Evolutionary conservation across 371 early-diverging fungal genomes (phyloP).

Genomic region (Thermomucor indicae-seudaticae): DNA sequence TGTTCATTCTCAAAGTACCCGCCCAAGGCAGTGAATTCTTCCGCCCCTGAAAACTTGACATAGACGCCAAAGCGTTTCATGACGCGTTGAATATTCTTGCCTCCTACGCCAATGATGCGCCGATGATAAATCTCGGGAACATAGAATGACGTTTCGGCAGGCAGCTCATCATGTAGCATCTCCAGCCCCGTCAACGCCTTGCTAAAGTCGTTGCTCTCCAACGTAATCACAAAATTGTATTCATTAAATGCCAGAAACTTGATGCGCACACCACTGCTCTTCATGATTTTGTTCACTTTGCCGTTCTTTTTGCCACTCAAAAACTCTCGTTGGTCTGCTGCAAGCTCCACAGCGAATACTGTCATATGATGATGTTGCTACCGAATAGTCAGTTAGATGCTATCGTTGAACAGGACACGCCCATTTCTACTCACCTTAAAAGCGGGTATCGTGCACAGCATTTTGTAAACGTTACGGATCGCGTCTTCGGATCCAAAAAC

Average conservation of each 20-base stretch:
- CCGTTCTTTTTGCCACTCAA: slow-evolving; percentile 89
- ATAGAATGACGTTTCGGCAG: slow-evolving; percentile 74
- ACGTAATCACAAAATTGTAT: slow-evolving; percentile 65
- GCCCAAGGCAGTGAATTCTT: slow-evolving; percentile 62
- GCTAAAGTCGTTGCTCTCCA: slow-evolving; percentile 40
- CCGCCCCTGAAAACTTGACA: slow-evolving; percentile 79
- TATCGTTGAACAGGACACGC: neutral
- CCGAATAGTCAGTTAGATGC: neutral
- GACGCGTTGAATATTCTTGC: slow-evolving; percentile 85
- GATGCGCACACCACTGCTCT: slow-evolving; percentile 54
- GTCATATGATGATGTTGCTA: slow-evolving; percentile 9
- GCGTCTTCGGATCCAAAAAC: slow-evolving; percentile 6
- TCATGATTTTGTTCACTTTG: slow-evolving; percentile 82
- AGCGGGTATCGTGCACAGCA: slow-evolving; percentile 4
- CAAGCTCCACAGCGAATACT: slow-evolving; percentile 49
- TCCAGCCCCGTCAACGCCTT: slow-evolving; percentile 55
- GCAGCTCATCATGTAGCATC: slow-evolving; percentile 69
- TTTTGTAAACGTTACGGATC: slow-evolving; percentile 5
- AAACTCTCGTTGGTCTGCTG: slow-evolving; percentile 76
- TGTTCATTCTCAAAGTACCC: slow-evolving; percentile 70
- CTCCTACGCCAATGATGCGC: slow-evolving; percentile 85
- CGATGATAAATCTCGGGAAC: slow-evolving; percentile 83
- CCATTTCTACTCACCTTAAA: neutral
- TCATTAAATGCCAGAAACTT: slow-evolving; percentile 50
- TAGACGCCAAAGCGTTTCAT: slow-evolving; percentile 91